A percentile compares a stretch with the other conserved stretches of the same genome.
Conservation (phyloP, 129 eudicot genomes). For the Solidago caesia region DNA sequence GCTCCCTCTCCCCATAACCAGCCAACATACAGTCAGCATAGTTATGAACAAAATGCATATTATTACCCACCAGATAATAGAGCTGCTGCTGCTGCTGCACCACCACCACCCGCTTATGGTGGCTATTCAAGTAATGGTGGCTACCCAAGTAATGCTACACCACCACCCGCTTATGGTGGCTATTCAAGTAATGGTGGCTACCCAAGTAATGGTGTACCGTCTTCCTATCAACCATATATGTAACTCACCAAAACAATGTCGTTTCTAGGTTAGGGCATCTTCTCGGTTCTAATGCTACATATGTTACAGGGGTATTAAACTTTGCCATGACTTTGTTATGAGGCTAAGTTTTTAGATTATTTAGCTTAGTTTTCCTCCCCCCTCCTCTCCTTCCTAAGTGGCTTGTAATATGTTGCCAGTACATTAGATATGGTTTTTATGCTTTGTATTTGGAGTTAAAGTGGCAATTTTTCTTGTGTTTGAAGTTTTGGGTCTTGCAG, state of each 20-base stretch:
- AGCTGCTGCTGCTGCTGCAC: constrained; percentile 22
- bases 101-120: constrained; percentile 29
- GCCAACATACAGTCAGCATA: constrained; percentile 35
- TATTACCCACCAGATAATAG: constrained; percentile 41
- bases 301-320: too few relatives aligned
- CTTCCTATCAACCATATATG: constrained; percentile 39
- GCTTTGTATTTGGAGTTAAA: constrained; percentile 7
- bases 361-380: background rate
- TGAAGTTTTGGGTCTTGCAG: constrained; percentile 5
- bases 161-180: constrained; percentile 30
- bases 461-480: constrained; percentile 11
- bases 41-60: constrained; percentile 37
- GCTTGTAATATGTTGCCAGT: background rate
- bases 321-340: too few relatives aligned
- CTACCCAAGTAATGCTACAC: constrained; percentile 12
- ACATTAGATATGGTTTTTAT: background rate
- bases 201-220: constrained; percentile 12
- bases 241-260: constrained; percentile 9
- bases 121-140: constrained; percentile 22
- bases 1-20: constrained; percentile 24
- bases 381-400: background rate
- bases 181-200: constrained; percentile 16
- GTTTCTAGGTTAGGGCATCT: constrained; percentile 2
- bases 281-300: too few relatives aligned
- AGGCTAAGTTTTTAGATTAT: background rate